These are phyloP conservation scores for Oryza longistaminata DNA, from an alignment of 176 grass and related monocot species.

Conservation along the genomic window DNA sequence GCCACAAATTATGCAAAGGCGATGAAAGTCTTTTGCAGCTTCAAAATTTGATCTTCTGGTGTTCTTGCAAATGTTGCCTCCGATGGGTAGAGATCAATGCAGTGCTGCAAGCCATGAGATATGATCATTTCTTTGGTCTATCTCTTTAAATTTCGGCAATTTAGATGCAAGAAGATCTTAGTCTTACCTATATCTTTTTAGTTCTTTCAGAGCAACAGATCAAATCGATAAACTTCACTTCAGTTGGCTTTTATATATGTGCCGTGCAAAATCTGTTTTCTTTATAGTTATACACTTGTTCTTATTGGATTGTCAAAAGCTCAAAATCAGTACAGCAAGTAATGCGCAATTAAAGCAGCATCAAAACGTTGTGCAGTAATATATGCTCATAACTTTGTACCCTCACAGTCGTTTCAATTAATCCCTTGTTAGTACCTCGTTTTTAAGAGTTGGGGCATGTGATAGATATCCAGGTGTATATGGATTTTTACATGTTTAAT, in stretches of 20 bases:
- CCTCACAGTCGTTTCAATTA: constrained; percentile 29
- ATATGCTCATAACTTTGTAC: constrained; percentile 5
- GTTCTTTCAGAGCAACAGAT: constrained; percentile 12
- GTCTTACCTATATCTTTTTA: neutral
- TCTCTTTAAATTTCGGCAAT: neutral
- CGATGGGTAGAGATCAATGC: neutral
- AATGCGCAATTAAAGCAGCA: constrained; percentile 38
- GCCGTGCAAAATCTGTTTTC: neutral
- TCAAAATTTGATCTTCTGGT: neutral
- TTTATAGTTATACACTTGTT: constrained; percentile 14
- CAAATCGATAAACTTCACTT: neutral
- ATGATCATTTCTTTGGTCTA: neutral
- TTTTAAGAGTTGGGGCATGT: constrained; percentile 7
- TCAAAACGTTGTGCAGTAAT: constrained; percentile 17
- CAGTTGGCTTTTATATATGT: neutral
- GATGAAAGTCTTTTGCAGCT: neutral
- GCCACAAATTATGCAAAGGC: neutral
- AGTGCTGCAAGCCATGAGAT: neutral
- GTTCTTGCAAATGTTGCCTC: neutral
- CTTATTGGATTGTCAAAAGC: neutral
- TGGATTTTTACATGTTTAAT: neutral
- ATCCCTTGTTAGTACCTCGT: neutral
- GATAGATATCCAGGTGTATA: neutral
- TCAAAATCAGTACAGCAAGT: neutral
- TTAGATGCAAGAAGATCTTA: neutral